Conservation (phyloP, 164 flowering plant species). For the Magnolia kwangsiensis region DNA sequence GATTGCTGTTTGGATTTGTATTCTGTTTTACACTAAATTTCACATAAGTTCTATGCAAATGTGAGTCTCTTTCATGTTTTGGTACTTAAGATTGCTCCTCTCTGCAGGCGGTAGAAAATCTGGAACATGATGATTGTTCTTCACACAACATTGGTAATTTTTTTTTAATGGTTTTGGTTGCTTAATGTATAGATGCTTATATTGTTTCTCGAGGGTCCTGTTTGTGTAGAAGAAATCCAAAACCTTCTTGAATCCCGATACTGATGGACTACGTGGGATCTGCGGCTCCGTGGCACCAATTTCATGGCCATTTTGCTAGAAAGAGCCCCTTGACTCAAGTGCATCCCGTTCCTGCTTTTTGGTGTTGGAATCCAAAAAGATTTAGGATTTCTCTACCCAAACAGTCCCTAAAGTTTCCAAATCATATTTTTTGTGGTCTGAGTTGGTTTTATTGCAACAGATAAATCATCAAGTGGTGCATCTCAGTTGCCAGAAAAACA, state of each 20-base stretch:
- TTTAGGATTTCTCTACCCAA: neutral
- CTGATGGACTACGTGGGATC: neutral
- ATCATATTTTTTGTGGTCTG: neutral
- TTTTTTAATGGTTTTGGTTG: neutral
- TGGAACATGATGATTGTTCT: slow-evolving; percentile 17
- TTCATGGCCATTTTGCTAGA: neutral
- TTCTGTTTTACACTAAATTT: no score
- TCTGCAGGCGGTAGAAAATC: slow-evolving; percentile 24
- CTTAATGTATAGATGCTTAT: neutral
- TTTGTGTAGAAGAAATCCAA: neutral
- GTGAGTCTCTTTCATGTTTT: neutral
- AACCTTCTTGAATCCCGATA: neutral
- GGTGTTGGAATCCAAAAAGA: no score
- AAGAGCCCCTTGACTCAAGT: neutral
- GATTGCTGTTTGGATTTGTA: neutral
- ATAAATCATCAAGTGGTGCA: slow-evolving; percentile 9
- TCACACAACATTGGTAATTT: slow-evolving; percentile 21
- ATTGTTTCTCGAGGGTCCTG: neutral
- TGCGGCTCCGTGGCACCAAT: neutral
- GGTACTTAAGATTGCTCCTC: neutral
- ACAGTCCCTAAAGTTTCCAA: neutral
- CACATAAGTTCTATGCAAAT: no score
- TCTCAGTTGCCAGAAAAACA: slow-evolving; percentile 42
- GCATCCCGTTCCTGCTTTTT: neutral
- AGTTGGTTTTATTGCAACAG: slow-evolving; percentile 19